phyloP scores from a whole-genome alignment of 2,329 filamentous ascomycete genomes.

The Lecanicillium sp. region DNA sequence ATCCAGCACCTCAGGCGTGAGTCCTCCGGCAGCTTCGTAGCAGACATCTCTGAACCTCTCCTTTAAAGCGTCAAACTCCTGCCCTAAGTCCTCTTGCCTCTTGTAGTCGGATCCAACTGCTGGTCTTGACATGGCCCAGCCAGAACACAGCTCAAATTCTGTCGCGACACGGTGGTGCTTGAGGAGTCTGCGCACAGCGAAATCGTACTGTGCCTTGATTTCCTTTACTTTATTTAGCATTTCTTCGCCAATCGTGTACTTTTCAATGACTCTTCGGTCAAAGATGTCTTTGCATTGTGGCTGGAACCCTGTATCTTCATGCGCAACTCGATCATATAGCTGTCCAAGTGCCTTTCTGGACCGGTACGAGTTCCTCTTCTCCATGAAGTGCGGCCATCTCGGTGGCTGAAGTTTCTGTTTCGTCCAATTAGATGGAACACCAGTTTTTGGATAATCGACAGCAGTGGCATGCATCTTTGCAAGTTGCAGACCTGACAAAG shows the following conservation, averaged over 20 bases:
- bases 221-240: slow-evolving; percentile 51
- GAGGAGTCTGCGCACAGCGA: slow-evolving; percentile 69
- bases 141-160: slow-evolving; percentile 88
- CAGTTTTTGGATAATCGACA: slow-evolving; percentile 92
- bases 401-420: slow-evolving; percentile 46
- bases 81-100: slow-evolving; percentile 73
- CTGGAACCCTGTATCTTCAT: slow-evolving; percentile 53
- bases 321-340: slow-evolving; percentile 67
- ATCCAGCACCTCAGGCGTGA: slow-evolving; percentile 50
- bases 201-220: slow-evolving; percentile 74
- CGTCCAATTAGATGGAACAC: slow-evolving; percentile 64
- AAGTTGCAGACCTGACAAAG: slow-evolving; percentile 51
- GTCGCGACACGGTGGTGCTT: slow-evolving; percentile 74
- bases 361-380: slow-evolving; percentile 56
- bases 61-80: slow-evolving; percentile 58
- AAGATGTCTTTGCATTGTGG: slow-evolving; percentile 69
- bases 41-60: slow-evolving; percentile 62
- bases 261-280: slow-evolving; percentile 63
- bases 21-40: slow-evolving; percentile 53
- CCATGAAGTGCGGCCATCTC: slow-evolving; percentile 82
- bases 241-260: slow-evolving; percentile 47
- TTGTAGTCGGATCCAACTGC: slow-evolving; percentile 73
- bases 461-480: slow-evolving; percentile 81
- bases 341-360: slow-evolving; percentile 69
- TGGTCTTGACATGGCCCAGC: slow-evolving; percentile 72